Percentiles rank a stretch among this genome's conserved stretches.
Evolutionary conservation across 2,329 filamentous ascomycete genomes (phyloP).

Genomic region (Sclerotinia minor): DNA sequence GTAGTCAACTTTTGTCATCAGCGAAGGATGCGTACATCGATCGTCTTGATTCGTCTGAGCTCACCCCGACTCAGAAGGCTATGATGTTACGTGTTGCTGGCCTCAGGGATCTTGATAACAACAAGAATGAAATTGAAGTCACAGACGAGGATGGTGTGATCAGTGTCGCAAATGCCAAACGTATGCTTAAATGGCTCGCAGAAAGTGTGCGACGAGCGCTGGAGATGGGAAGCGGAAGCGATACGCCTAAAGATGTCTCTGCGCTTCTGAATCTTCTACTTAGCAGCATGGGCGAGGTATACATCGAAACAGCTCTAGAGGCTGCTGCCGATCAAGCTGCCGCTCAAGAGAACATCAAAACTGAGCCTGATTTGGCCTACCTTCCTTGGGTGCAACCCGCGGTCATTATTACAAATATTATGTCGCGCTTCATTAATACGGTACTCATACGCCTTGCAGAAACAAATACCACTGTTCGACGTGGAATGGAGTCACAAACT

Average conservation of each 20-base stretch:
- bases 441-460: conserved; percentile 88
- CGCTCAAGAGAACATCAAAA: conserved; percentile 74
- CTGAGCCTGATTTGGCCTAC: conserved; percentile 84
- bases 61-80: conserved; percentile 82
- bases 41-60: conserved; percentile 81
- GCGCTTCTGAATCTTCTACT: conserved; percentile 81
- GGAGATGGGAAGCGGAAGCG: conserved; percentile 81
- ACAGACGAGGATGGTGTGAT: conserved; percentile 85
- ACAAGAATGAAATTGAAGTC: conserved; percentile 85
- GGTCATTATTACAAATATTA: conserved; percentile 86
- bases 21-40: conserved; percentile 91
- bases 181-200: conserved; percentile 96
- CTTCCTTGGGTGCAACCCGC: conserved; percentile 76
- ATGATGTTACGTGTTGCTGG: conserved; percentile 91
- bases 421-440: conserved; percentile 87
- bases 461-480: conserved; percentile 80
- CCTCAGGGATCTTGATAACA: conserved; percentile 70
- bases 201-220: conserved; percentile 90
- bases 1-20: conserved; percentile 82
- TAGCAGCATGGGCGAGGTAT: conserved; percentile 83
- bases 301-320: conserved; percentile 66
- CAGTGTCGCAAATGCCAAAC: conserved; percentile 84
- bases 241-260: conserved; percentile 92
- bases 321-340: conserved; percentile 72
- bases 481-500: conserved; percentile 68